Evolutionary conservation across 2,329 filamentous ascomycete species (phyloP), one percentile per base, ranked within the genome.

Genomic region (Teratosphaeria viscida): DNA sequence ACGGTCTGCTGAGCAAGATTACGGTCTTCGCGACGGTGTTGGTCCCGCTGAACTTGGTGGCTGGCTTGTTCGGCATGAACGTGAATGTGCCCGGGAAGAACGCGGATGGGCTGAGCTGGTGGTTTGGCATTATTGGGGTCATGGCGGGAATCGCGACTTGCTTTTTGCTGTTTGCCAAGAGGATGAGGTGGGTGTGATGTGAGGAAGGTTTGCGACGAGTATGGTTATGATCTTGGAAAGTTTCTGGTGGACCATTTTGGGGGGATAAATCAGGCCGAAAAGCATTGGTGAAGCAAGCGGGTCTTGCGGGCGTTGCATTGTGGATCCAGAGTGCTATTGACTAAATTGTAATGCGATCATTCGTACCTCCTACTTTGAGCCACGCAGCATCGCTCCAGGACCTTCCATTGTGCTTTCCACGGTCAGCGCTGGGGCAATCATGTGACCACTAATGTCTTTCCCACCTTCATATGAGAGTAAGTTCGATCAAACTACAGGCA

Each of bases 31-130:
- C 91, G 0, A 96, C 92, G 2, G 89, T 99, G 65, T 83, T 99
- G n/a, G 92, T 99, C 60, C 94, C 94, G 2, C 84, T 99, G 65
- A 99, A 97, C 72, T 79, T 99, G 64, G 85, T 97, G 63, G 95
- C 90, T 47, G 88, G 89, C 75, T 77, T 92, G 52, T 92, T 92
- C 70, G 90, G 90, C 58, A 95, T 95, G 90, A 95, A 95, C 74
- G 89, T 95, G 1, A 71, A 73, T 3, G 86, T 94, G 16, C 89
- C 89, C 0, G 91, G 85, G 59, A 72, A 77, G 26, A 73, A 73
- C 23, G 68, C 73, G 5, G 64, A 64, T 0, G 78, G 72, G 57
- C 67, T 82, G 37, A 76, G 66, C 4, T 84, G 84, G 73, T 87
- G 85, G 75, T 85, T 84, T 67, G 78, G 78, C n/a, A 85, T 85